These are phyloP conservation scores for Drosera spatulata DNA, from an alignment of 179 eudicot genomes.

Conservation along the genomic window DNA sequence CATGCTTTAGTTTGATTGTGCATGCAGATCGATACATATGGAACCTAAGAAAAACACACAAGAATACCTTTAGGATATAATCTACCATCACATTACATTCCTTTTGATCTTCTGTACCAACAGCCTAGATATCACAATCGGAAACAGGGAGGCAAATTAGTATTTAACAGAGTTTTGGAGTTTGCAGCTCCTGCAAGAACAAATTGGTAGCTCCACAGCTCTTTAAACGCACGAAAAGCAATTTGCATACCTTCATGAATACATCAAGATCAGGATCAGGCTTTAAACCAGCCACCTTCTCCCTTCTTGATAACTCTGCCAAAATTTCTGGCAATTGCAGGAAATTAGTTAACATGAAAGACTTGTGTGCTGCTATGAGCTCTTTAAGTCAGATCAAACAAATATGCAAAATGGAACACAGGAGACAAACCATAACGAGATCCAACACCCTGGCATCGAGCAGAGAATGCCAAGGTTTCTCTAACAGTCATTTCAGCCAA, in stretches of 20 bases:
- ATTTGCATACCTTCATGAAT: not conserved
- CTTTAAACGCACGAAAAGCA: not conserved
- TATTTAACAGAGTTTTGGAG: not conserved
- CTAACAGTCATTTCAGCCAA: slow-evolving; percentile 1
- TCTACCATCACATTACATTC: slow-evolving; percentile 1
- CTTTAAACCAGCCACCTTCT: slow-evolving; percentile 3
- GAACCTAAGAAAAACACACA: too few relatives aligned
- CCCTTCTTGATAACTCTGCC: slow-evolving; percentile 1
- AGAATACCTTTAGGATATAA: slow-evolving; percentile 8
- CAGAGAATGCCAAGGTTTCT: slow-evolving; percentile 3
- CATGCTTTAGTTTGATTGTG: too few relatives aligned
- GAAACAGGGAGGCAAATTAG: not conserved
- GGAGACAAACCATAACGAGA: not conserved
- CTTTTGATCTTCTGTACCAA: not conserved
- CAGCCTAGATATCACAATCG: not conserved
- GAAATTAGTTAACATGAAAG: not conserved
- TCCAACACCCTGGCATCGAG: slow-evolving; percentile 1
- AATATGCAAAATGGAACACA: not conserved
- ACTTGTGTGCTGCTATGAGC: too few relatives aligned
- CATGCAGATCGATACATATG: too few relatives aligned
- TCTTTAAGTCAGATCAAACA: too few relatives aligned
- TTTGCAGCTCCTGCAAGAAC: not conserved
- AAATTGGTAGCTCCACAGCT: not conserved
- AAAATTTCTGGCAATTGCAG: not conserved
- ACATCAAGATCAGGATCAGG: slow-evolving; percentile 5